phyloP scores from a whole-genome alignment of 2,329 filamentous ascomycete species.

The Fusarium concolor region DNA sequence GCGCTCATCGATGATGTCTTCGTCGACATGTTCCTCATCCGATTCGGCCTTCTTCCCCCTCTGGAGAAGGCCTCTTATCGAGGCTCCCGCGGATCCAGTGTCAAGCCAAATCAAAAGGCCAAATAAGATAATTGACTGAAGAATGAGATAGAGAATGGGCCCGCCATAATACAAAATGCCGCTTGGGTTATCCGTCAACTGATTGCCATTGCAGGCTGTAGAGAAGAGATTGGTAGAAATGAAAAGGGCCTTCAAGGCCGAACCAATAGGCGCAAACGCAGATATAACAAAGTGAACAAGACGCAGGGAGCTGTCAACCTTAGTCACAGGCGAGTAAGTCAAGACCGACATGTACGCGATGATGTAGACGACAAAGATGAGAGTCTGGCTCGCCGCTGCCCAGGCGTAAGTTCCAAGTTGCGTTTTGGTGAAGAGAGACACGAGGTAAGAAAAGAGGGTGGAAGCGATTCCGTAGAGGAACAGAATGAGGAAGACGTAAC shows the following conservation, averaged over 20 bases:
- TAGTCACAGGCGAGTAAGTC: constrained; percentile 77
- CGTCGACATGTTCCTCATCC: constrained; percentile 57
- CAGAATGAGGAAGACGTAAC: constrained; percentile 85
- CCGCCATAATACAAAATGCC: constrained; percentile 82
- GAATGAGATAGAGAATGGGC: constrained; percentile 82
- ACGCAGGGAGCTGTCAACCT: constrained; percentile 74
- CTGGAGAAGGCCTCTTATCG: constrained; percentile 57
- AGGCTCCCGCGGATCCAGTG: constrained; percentile 73
- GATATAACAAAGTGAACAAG: constrained; percentile 82
- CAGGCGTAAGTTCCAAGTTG: constrained; percentile 89
- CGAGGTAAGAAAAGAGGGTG: constrained; percentile 79
- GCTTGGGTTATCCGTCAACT: constrained; percentile 75
- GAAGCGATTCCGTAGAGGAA: constrained; percentile 84
- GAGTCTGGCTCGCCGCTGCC: constrained; percentile 79
- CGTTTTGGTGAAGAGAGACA: constrained; percentile 82
- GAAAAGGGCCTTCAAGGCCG: constrained; percentile 78
- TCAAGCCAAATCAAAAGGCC: constrained; percentile 82
- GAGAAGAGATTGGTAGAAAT: constrained; percentile 87
- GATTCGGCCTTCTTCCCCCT: constrained; percentile 46
- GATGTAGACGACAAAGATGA: constrained; percentile 77
- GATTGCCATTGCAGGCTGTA: constrained; percentile 74
- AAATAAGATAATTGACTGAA: constrained; percentile 80
- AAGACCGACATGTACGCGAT: constrained; percentile 78
- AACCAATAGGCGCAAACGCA: constrained; percentile 80
- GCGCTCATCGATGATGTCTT: constrained; percentile 74